Conservation (phyloP, 768 basidiomycete genomes). For the Sistotremastrum suecicum region DNA sequence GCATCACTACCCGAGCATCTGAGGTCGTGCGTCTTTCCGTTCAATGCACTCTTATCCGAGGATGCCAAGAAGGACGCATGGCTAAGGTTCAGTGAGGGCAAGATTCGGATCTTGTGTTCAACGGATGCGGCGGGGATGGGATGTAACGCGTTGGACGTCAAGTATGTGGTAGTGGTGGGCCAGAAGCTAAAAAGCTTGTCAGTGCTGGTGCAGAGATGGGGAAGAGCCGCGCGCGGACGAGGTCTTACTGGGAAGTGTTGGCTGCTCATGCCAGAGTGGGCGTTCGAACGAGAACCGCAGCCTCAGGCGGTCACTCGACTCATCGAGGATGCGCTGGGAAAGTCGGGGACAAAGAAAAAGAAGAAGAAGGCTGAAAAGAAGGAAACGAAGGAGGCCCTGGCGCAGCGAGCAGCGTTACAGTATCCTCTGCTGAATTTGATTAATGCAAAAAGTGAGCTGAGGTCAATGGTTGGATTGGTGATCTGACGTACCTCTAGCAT, state of each 20-base stretch:
- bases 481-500: constrained; percentile 1
- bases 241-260: constrained; percentile 2
- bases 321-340: background rate
- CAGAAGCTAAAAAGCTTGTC: background rate
- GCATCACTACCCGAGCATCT: constrained; percentile 12
- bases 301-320: background rate
- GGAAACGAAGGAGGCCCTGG: background rate
- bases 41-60: constrained; percentile 10
- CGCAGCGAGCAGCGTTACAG: constrained; percentile 3
- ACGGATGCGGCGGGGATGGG: constrained; percentile 15
- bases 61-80: constrained; percentile 8
- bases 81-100: constrained; percentile 9
- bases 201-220: constrained; percentile 2
- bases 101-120: constrained; percentile 9
- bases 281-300: no score
- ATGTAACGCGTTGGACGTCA: constrained; percentile 11
- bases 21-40: constrained; percentile 10
- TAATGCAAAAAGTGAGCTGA: constrained; percentile 3
- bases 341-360: background rate
- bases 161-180: no score
- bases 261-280: constrained; percentile 9
- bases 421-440: constrained; percentile 5
- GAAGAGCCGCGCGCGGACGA: constrained; percentile 5
- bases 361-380: constrained; percentile 3
- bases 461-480: background rate